These are phyloP conservation scores for Monosporozyma unispora DNA, from an alignment of 805 yeast species.

Conservation along the genomic window DNA sequence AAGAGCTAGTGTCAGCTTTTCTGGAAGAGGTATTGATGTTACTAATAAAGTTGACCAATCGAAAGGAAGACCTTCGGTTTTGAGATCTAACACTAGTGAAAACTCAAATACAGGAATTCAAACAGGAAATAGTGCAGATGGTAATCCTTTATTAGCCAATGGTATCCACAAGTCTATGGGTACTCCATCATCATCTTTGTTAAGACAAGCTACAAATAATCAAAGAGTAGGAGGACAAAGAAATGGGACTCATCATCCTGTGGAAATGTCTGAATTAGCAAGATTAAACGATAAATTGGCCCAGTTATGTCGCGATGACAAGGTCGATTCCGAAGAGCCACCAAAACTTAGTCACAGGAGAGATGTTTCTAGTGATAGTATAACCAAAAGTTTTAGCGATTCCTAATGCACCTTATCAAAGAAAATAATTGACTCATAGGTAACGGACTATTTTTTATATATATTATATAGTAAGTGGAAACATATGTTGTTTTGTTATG, in stretches of 20 bases:
- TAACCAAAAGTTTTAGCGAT: not conserved
- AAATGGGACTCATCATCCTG: not conserved
- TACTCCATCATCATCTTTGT: not conserved
- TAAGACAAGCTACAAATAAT: not conserved
- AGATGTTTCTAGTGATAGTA: not conserved
- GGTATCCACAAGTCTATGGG: not conserved
- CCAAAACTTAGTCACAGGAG: not conserved
- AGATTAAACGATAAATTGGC: slow-evolving; percentile 28
- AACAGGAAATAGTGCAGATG: not conserved
- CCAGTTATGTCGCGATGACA: slow-evolving; percentile 8
- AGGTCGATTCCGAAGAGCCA: not conserved
- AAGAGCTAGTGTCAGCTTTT: slow-evolving; percentile 9
- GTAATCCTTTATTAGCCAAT: not conserved
- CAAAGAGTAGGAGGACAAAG: not conserved
- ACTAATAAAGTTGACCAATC: not conserved
- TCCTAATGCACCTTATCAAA: not conserved
- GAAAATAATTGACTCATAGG: no score
- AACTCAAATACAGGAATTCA: not conserved
- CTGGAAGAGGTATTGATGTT: slow-evolving; percentile 4
- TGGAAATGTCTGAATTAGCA: slow-evolving; percentile 18
- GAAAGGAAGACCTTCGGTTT: not conserved
- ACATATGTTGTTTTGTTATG: no score
- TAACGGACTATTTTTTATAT: not conserved
- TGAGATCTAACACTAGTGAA: not conserved
- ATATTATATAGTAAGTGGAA: not conserved